These are phyloP conservation scores for Trichoderma citrinoviride DNA, from an alignment of 2,329 filamentous ascomycete genomes.

Conservation along the genomic window DNA sequence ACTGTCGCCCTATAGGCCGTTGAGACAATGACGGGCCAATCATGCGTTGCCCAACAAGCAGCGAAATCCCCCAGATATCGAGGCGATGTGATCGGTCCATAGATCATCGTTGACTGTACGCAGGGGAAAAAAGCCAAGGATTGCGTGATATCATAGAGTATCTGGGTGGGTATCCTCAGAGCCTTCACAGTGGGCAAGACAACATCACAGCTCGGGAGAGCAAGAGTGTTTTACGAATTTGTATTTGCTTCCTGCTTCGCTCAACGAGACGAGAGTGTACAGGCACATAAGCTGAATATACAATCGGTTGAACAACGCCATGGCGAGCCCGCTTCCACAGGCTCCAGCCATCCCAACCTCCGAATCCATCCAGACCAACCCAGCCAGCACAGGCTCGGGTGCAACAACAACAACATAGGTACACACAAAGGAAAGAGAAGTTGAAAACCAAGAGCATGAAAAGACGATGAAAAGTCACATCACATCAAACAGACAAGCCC, in stretches of 20 bases:
- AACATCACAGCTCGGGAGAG: too few species aligned
- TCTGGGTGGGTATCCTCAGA: too few species aligned
- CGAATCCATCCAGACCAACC: neutral
- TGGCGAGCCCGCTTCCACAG: constrained; percentile 15
- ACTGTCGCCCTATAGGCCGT: too few species aligned
- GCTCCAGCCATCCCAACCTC: constrained; percentile 18
- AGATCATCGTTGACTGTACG: too few species aligned
- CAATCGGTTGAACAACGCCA: constrained; percentile 11
- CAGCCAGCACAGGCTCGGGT: neutral
- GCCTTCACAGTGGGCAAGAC: too few species aligned
- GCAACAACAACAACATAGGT: neutral
- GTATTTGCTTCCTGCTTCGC: constrained; percentile 1
- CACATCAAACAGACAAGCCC: neutral
- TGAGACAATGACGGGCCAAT: too few species aligned
- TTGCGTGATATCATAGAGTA: too few species aligned
- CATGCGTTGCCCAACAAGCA: too few species aligned
- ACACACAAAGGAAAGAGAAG: neutral
- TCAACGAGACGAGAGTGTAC: constrained; percentile 3
- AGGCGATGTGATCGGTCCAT: too few species aligned
- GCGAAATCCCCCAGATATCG: too few species aligned
- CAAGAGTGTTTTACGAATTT: neutral
- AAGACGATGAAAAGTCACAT: neutral
- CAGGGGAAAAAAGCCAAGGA: too few species aligned
- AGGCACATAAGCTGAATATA: neutral
- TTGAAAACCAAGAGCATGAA: neutral